Base-by-base conservation (phyloP, 768 basidiomycete species). In the Coprinopsis marcescibilis region DNA sequence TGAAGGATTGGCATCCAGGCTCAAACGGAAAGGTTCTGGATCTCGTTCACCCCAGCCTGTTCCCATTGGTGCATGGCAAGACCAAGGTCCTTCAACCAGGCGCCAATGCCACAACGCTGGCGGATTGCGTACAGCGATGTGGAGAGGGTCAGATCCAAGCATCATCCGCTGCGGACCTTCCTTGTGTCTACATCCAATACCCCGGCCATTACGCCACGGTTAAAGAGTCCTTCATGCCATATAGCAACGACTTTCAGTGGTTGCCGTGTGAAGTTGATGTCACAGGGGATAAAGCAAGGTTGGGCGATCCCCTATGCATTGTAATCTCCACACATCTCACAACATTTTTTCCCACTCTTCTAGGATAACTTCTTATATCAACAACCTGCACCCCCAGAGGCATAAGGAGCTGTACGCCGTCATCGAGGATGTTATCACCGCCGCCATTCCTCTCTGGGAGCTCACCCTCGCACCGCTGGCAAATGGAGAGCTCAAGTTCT, bases 1-100 rank as follows among this genome's bases (percentile, higher is more conserved):
- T 60, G 45, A 61, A 62, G 23, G 71, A 75, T 52, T 75, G 72
- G 72, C 71, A 72, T 51, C 72, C 71, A 3, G 60, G 64, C 7
- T 68, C 69, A 1, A 55, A 72, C 46, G 53, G 58, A 3, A 66
- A 62, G 33, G 73, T 73, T 0, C 65, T 72, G 12, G 69, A 73
- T 46, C 61, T 73, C 27, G 66, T 72, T 1, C 70, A 74, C 38
- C 71, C 72, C 35, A 65, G 70, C 7, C 61, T 73, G 2, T 73
- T 61, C 53, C 61, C 60, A 19, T 30, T 72, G 0, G 56, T 64
- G 7, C 68, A 70, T 45, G 63, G 58, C 6, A 38, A 20, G 17
- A 39, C 32, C 24, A 47, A 40, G 23, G 32, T 48, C 19, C 34
- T 43, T 14, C 21, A 15, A 6, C 40, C 35, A 2, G 47, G 41